These are phyloP conservation scores for Oryza officinalis DNA, from an alignment of 176 grass and related monocot genomes.

Conservation along the genomic window DNA sequence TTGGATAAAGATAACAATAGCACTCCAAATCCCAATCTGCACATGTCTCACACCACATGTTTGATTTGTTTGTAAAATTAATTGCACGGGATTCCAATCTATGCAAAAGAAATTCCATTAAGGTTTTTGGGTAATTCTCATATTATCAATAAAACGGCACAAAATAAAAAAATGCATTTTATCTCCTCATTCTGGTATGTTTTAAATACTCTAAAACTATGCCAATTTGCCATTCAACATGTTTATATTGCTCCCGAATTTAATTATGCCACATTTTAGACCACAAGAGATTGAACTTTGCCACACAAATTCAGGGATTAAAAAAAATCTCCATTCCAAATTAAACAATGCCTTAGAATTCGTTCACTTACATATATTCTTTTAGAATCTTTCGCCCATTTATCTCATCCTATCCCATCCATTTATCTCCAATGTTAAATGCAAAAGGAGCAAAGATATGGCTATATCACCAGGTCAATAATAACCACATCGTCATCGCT, in stretches of 20 bases:
- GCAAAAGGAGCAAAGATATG: neutral
- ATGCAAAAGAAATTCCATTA: neutral
- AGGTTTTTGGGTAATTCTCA: neutral
- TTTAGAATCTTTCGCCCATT: neutral
- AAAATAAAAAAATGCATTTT: neutral
- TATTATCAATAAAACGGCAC: neutral
- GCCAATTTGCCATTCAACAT: neutral
- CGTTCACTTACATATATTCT: neutral
- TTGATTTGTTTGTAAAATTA: neutral
- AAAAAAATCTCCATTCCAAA: neutral
- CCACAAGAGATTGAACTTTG: neutral
- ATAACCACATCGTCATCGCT: slow-evolving; percentile 16
- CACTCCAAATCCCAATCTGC: neutral
- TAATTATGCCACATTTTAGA: neutral
- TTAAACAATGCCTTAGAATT: neutral
- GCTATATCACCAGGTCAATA: neutral
- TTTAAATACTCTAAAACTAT: neutral
- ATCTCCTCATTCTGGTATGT: neutral
- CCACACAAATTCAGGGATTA: neutral
- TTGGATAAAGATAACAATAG: neutral
- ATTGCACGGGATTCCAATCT: neutral
- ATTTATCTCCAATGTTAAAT: neutral
- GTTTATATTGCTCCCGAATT: neutral
- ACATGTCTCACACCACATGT: neutral
- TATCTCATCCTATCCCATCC: neutral